A percentile compares a stretch with the other conserved stretches of the same genome.
These are phyloP conservation scores for Phoenix dactylifera DNA, from an alignment of 176 grass and related monocot species.

Conservation along the genomic window DNA sequence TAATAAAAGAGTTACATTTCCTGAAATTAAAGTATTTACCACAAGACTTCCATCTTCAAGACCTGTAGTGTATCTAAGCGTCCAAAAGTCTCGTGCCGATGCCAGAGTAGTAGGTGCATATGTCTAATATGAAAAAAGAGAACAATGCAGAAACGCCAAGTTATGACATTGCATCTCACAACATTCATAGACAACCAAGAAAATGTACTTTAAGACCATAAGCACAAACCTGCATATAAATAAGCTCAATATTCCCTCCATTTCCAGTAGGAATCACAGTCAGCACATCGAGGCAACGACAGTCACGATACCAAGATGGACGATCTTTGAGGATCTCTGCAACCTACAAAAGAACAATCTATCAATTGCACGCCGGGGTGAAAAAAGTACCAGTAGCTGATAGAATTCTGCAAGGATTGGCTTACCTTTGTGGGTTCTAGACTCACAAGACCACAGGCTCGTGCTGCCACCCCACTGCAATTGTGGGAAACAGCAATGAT, in stretches of 20 bases:
- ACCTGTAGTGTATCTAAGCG: slow-evolving; percentile 7
- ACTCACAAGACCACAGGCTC: slow-evolving; percentile 2
- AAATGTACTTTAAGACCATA: not conserved
- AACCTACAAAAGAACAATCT: slow-evolving; percentile 1
- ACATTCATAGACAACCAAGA: not conserved
- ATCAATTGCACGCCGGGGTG: no score
- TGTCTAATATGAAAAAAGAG: not conserved
- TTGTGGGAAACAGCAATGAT: slow-evolving; percentile 15
- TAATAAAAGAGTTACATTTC: no score
- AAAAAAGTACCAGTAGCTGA: no score
- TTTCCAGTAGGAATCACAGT: not conserved
- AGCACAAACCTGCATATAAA: slow-evolving; percentile 2
- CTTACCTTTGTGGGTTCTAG: no score
- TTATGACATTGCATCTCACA: no score
- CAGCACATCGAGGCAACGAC: slow-evolving; percentile 3
- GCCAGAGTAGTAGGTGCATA: slow-evolving; percentile 19
- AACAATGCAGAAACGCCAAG: no score
- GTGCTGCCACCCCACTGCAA: slow-evolving; percentile 11
- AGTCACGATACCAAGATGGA: slow-evolving; percentile 17
- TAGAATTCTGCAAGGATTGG: no score
- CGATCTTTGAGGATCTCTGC: slow-evolving; percentile 10
- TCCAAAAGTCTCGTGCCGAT: slow-evolving; percentile 18
- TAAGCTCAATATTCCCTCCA: slow-evolving; percentile 12
- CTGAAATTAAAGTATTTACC: not conserved
- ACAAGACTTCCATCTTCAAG: slow-evolving; percentile 17